Base-by-base conservation (phyloP, 805 yeast genomes). In the Zygosaccharomyces bailii region DNA sequence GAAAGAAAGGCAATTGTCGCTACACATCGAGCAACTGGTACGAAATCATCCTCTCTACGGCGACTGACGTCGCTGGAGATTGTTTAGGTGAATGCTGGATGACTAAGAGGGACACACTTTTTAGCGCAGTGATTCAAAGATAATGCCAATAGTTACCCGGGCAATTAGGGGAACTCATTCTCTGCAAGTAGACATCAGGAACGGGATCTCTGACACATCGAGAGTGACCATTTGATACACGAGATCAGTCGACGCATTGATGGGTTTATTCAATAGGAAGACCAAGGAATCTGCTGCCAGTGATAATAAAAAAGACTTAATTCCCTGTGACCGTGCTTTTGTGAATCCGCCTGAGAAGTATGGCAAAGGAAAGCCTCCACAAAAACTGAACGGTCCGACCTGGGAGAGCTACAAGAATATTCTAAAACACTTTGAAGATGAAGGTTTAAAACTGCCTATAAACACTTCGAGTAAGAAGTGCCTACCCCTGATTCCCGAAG, bases 401-500 rank as follows among this genome's bases (percentile, higher is more conserved):
- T 42, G 42, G 18, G 37, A 42, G 7, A 21, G 38, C 14, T 63
- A 62, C 39, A 45, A 51, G 5, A 21, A 31, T 2, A 41, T 64
- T 6, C 41, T 59, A 11, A 10, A 23, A 1, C 49, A 56, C 43
- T 56, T 63, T 31, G 53, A 49, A 20, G 52, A 56, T 36, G 45
- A 50, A 4, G 29, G 46, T 2, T 44, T 61, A 27, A 41, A 46
- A 29, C 33, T 63, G 17, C 56, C 61, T 2, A 39, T 50, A 6
- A 49, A 54, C 42, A 65, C 69, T 16, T 69, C 70, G 36, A 74
- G 75, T 41, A 61, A 67, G 24, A 65, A 63, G 17, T 63, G 61
- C 42, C 62, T 57, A 36, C 35, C 53, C 1, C 57, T 82, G 30
- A 59, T 66, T 17, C 54, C 61, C 2, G 54, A 59, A 50, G 69